Evolutionary conservation across 495 filamentous ascomycete species (phyloP), one percentile per base, ranked within the genome.

Genomic region (Xylaria venustula): DNA sequence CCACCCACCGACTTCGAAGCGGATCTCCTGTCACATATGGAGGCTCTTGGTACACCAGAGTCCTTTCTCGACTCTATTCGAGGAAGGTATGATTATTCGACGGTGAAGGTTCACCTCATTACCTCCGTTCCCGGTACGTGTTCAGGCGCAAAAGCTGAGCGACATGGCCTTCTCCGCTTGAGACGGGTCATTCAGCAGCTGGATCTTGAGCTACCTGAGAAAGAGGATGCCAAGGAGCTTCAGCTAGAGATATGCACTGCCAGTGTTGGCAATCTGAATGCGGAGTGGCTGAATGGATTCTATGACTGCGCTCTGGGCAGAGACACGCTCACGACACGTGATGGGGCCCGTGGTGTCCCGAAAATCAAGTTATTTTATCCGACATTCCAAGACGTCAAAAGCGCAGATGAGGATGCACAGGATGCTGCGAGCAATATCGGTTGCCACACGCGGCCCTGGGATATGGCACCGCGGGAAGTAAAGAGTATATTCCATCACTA

Each of bases 401-500:
- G 46, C 4, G 60, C 60, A 5, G 42, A 63, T 20, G 20, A 47
- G 22, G 56, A 42, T n/a, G 64, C 64, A 1, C 60, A 47, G n/a
- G 47, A 64, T 3, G 64, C 41, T 3, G 64, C 64, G 7, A 60
- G 54, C 23, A 66, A 64, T 20, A 65, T 66, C 41, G 64, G 64
- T 9, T 66, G 64, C 34, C 64, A 66, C 37, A 63, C 44, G 1
- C 64, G 60, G 15, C 64, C 64, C 1, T 66, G 64, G 64, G 19
- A 60, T 14, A 34, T 12, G 25, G 61, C 61, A 1, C 60, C 64
- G 12, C 40, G 28, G 9, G 64, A 45, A 11, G 62, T 66, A 9
- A 66, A 64, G 50, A 8, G 55, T 12, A 51, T 66, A 28, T 66
- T 66, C 42, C 60, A 66, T 42, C 64, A 63, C 32, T 66, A 66